phyloP scores from a whole-genome alignment of 2,329 filamentous ascomycete genomes.

The Epichloe brachyelytri region DNA sequence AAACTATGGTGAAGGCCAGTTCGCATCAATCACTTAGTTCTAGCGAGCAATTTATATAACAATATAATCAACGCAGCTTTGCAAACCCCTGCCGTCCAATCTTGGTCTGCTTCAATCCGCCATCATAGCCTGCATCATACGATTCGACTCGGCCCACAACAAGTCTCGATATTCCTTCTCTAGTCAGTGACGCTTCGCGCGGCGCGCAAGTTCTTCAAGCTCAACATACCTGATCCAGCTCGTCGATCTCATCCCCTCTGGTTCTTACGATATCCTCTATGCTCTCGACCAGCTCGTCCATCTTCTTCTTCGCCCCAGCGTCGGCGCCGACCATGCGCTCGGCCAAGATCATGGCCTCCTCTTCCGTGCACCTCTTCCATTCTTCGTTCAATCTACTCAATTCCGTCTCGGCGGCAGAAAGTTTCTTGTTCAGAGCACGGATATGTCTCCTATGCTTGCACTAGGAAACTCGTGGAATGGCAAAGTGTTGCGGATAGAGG shows the following conservation, averaged over 20 bases:
- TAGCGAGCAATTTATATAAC: background rate
- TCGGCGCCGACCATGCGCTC: slow-evolving; percentile 3
- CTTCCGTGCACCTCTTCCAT: slow-evolving; percentile 14
- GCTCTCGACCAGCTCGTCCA: slow-evolving; percentile 10
- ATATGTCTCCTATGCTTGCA: slow-evolving; percentile 17
- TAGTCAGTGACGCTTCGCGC: background rate
- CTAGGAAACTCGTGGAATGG: slow-evolving; percentile 10
- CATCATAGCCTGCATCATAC: slow-evolving; percentile 16
- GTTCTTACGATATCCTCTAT: slow-evolving; percentile 12
- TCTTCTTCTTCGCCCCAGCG: background rate
- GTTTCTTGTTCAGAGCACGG: slow-evolving; percentile 9
- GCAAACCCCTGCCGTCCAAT: background rate
- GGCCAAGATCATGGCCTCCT: slow-evolving; percentile 11
- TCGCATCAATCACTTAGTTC: no score
- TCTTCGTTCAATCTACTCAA: slow-evolving; percentile 12
- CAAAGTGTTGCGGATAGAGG: slow-evolving; percentile 21
- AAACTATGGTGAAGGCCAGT: no score
- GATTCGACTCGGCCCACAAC: slow-evolving; percentile 4
- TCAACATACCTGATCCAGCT: slow-evolving; percentile 16
- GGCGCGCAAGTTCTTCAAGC: no score
- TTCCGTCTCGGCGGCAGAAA: slow-evolving; percentile 13
- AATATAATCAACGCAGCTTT: background rate
- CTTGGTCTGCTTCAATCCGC: slow-evolving; percentile 5
- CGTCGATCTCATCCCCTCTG: slow-evolving; percentile 11
- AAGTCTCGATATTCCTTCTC: slow-evolving; percentile 4